phyloP scores from a whole-genome alignment of 495 filamentous ascomycete genomes.

The Neurospora terricola region DNA sequence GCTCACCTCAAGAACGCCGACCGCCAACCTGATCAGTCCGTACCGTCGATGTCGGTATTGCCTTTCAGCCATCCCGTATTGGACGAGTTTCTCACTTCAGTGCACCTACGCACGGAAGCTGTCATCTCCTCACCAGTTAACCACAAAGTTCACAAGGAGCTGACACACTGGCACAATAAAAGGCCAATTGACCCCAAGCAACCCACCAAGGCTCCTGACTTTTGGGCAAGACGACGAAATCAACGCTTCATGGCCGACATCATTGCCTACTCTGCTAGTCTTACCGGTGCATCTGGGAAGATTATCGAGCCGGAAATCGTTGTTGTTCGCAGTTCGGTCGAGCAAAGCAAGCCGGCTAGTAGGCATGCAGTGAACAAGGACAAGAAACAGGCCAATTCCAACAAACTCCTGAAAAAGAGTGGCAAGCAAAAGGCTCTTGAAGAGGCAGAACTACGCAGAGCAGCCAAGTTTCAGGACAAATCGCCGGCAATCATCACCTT shows the following conservation, averaged over 20 bases:
- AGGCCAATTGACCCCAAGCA: constrained; percentile 37
- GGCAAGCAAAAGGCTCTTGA: constrained; percentile 18
- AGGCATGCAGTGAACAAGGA: constrained; percentile 13
- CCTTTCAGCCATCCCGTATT: constrained; percentile 52
- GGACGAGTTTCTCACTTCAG: constrained; percentile 45
- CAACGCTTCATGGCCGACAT: constrained; percentile 56
- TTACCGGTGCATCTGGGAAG: constrained; percentile 54
- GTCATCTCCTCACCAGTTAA: constrained; percentile 5
- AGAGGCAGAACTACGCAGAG: constrained; percentile 15
- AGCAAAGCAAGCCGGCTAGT: constrained; percentile 11
- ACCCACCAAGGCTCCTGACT: constrained; percentile 11
- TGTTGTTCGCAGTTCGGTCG: constrained; percentile 24
- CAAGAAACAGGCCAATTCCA: constrained; percentile 16
- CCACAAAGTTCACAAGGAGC: constrained; percentile 42
- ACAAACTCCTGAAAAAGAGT: constrained; percentile 14
- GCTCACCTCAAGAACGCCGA: constrained; percentile 2
- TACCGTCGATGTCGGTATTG: constrained; percentile 27
- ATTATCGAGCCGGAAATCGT: constrained; percentile 53
- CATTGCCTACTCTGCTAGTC: constrained; percentile 56
- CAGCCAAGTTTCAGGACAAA: constrained; percentile 12
- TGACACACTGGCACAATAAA: constrained; percentile 57
- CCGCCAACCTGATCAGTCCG: neutral
- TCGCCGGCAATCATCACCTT: constrained; percentile 5
- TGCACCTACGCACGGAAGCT: constrained; percentile 34
- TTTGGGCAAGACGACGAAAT: constrained; percentile 20